phyloP scores from a whole-genome alignment of 345 rosid genomes.

The Iberis pinnata region DNA sequence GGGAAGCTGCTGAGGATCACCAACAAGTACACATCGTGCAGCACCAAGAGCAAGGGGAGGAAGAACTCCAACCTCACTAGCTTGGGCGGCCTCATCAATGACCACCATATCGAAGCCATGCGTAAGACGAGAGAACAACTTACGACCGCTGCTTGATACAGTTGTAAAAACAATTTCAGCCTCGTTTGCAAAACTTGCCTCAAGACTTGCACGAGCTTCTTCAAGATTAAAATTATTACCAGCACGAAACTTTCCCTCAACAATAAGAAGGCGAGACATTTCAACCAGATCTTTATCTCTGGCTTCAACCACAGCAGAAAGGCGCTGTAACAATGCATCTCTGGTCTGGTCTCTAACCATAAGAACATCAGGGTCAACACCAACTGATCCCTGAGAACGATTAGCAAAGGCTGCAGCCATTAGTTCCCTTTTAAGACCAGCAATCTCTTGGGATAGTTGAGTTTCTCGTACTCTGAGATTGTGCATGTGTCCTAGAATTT shows the following conservation, averaged over 20 bases:
- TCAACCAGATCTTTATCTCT: conserved; percentile 95
- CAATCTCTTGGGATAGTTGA: conserved; percentile 69
- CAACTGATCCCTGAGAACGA: conserved; percentile 94
- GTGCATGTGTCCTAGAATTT: conserved; percentile 79
- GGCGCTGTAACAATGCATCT: conserved; percentile 75
- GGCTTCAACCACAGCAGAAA: conserved; percentile 89
- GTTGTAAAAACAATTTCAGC: conserved; percentile 99
- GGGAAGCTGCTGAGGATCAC: conserved; percentile 99
- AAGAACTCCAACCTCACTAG: conserved; percentile 91
- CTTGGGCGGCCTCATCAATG: conserved; percentile 99
- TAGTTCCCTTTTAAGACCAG: conserved; percentile 71
- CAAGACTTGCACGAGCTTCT: conserved; percentile 94
- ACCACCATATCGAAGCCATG: conserved; percentile 99
- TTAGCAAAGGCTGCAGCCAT: conserved; percentile 63
- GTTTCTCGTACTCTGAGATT: conserved; percentile 68
- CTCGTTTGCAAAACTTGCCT: conserved; percentile 98
- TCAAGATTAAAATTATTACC: conserved; percentile 81
- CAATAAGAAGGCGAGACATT: conserved; percentile 90
- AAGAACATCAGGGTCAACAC: conserved; percentile 92
- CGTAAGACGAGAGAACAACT: conserved; percentile 86
- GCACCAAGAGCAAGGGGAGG: conserved; percentile 98
- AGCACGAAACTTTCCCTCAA: conserved; percentile 70
- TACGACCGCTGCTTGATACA: conserved; percentile 98
- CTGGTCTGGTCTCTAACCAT: conserved; percentile 87
- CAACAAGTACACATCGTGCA: conserved; percentile 95